Evolutionary conservation across 768 basidiomycete genomes (phyloP).

Genomic region (Leccinum longicurvipes): DNA sequence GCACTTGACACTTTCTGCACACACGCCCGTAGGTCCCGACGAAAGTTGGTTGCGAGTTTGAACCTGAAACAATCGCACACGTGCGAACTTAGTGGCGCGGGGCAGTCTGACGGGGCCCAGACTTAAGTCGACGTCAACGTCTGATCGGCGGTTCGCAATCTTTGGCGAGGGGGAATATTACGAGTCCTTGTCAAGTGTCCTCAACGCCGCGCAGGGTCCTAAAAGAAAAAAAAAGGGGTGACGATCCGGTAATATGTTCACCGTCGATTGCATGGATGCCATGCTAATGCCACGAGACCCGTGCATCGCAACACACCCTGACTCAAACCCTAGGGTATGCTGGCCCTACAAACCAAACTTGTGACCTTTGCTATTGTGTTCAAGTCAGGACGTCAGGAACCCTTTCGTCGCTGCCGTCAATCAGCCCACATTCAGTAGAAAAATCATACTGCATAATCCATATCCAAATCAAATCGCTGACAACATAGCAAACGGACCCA

Average conservation of each 20-base stretch:
- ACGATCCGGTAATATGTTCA: constrained; percentile 1
- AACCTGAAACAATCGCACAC: neutral
- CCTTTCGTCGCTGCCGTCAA: neutral
- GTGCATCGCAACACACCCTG: constrained; percentile 14
- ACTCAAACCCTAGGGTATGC: neutral
- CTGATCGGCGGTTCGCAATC: neutral
- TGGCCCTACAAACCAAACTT: neutral
- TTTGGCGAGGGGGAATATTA: neutral
- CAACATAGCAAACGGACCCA: constrained; percentile 11
- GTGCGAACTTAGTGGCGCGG: too few relatives aligned
- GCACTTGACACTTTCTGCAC: too few relatives aligned
- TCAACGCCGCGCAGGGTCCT: neutral
- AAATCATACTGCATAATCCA: constrained; percentile 19
- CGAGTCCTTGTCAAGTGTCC: constrained; percentile 7
- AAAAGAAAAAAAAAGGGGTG: neutral
- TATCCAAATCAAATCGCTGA: constrained; percentile 15
- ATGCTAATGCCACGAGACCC: constrained; percentile 16
- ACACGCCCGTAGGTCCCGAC: too few relatives aligned
- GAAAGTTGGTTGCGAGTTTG: neutral
- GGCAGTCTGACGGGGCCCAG: too few relatives aligned
- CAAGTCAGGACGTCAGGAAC: neutral
- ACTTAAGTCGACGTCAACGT: neutral
- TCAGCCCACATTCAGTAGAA: neutral
- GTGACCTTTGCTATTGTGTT: neutral
- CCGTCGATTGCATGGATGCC: constrained; percentile 19